phyloP scores from a whole-genome alignment of 1,139 yeast genomes.

The Saccharomyces hybrid region DNA sequence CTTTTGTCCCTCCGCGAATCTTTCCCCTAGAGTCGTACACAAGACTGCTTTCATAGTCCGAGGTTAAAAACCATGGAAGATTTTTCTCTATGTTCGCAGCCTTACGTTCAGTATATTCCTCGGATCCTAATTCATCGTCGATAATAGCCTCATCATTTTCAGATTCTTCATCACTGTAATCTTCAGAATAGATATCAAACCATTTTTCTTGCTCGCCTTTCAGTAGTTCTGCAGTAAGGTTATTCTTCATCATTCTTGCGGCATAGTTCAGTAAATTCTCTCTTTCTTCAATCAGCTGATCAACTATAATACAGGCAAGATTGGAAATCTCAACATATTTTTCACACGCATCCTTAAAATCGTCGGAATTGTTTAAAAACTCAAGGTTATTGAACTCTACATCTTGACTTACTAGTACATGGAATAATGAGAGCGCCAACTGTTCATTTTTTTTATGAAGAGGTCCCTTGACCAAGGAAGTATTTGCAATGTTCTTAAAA shows the following conservation, averaged over 20 bases:
- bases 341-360: slow-evolving; percentile 29
- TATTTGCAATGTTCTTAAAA: slow-evolving; percentile 15
- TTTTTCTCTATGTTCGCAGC: slow-evolving; percentile 15
- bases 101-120: slow-evolving; percentile 9
- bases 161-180: slow-evolving; percentile 12
- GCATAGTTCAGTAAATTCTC: slow-evolving; percentile 65
- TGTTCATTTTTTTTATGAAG: slow-evolving; percentile 34
- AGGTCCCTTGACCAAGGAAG: slow-evolving; percentile 5
- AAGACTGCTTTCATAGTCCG: slow-evolving; percentile 68
- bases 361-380: slow-evolving; percentile 39
- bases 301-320: slow-evolving; percentile 40
- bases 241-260: slow-evolving; percentile 70
- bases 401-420: slow-evolving; percentile 41
- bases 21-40: slow-evolving; percentile 66
- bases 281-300: slow-evolving; percentile 59
- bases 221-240: slow-evolving; percentile 54
- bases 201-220: slow-evolving; percentile 39
- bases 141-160: slow-evolving; percentile 20
- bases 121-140: slow-evolving; percentile 4
- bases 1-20: slow-evolving; percentile 79
- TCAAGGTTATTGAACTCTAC: slow-evolving; percentile 41
- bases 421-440: slow-evolving; percentile 43
- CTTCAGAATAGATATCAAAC: slow-evolving; percentile 13
- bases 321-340: slow-evolving; percentile 43
- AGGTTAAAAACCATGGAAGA: slow-evolving; percentile 74